Evolutionary conservation across 140 eudicot genomes (phyloP).

Genomic region (Flaveria floridana): DNA sequence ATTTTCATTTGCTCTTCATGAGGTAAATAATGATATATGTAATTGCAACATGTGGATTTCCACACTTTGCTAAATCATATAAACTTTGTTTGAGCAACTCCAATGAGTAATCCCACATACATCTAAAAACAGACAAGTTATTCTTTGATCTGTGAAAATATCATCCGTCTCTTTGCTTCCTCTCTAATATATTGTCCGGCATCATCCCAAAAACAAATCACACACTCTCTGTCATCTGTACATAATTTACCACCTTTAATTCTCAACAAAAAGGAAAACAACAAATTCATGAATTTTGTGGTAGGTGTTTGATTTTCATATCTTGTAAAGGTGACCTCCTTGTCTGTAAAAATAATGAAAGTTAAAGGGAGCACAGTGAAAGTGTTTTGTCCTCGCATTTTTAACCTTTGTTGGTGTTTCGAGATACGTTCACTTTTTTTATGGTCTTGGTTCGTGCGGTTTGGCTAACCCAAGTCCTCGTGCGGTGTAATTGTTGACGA

Average conservation of each 20-base stretch:
- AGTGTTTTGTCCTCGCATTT: background rate
- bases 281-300: background rate
- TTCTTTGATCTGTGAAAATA: no score
- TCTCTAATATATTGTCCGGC: no score
- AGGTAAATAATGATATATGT: no score
- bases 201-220: no score
- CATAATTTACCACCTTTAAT: background rate
- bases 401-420: slow-evolving; percentile 32
- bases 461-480: slow-evolving; percentile 37
- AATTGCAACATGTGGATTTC: no score
- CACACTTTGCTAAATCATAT: no score
- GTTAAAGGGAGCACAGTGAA: slow-evolving; percentile 22
- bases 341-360: background rate
- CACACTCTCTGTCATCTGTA: no score
- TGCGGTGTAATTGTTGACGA: slow-evolving; percentile 36
- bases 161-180: no score
- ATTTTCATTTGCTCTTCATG: no score
- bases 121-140: no score
- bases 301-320: slow-evolving; percentile 22
- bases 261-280: background rate
- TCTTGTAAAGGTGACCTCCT: background rate
- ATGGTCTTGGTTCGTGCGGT: slow-evolving; percentile 42
- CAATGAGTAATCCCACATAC: no score
- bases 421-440: slow-evolving; percentile 30
- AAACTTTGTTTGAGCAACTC: no score